Evolutionary conservation across 179 eudicot genomes (phyloP).

Genomic region (Camellia oleifera): DNA sequence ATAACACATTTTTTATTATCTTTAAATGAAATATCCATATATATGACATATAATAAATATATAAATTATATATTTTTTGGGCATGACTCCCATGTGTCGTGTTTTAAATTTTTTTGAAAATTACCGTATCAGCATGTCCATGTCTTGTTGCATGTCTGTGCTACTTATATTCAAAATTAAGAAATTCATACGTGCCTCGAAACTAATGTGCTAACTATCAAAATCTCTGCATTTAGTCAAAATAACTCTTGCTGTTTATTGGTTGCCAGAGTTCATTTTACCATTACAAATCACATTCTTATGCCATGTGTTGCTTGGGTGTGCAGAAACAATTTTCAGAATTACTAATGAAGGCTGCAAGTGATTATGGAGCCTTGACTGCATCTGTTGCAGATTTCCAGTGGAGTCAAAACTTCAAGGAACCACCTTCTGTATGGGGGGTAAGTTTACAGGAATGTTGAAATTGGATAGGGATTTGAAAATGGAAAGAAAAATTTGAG

Average conservation of each 20-base stretch:
- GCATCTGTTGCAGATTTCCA: constrained; percentile 92
- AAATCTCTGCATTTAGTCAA: neutral
- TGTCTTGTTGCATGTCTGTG: too few species aligned
- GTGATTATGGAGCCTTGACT: constrained; percentile 95
- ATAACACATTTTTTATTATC: too few species aligned
- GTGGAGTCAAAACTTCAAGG: constrained; percentile 96
- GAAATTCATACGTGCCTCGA: neutral
- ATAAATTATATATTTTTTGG: too few species aligned
- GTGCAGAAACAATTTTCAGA: constrained; percentile 96
- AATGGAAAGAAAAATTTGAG: too few species aligned
- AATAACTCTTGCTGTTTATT: neutral
- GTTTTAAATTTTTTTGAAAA: too few species aligned
- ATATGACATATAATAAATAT: too few species aligned
- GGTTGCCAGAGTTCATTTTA: constrained; percentile 3
- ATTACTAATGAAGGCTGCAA: constrained; percentile 93
- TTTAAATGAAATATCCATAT: too few species aligned
- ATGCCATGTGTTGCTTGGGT: constrained; percentile 13
- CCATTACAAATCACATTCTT: constrained; percentile 3
- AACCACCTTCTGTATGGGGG: constrained; percentile 97
- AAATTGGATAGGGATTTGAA: neutral
- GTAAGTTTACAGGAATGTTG: constrained; percentile 41
- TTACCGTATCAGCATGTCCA: too few species aligned
- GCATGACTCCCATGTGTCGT: too few species aligned
- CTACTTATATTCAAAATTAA: neutral
- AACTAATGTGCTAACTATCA: neutral